Base-by-base conservation (phyloP, 2,329 filamentous ascomycete genomes). In the Penicillium polonicum region DNA sequence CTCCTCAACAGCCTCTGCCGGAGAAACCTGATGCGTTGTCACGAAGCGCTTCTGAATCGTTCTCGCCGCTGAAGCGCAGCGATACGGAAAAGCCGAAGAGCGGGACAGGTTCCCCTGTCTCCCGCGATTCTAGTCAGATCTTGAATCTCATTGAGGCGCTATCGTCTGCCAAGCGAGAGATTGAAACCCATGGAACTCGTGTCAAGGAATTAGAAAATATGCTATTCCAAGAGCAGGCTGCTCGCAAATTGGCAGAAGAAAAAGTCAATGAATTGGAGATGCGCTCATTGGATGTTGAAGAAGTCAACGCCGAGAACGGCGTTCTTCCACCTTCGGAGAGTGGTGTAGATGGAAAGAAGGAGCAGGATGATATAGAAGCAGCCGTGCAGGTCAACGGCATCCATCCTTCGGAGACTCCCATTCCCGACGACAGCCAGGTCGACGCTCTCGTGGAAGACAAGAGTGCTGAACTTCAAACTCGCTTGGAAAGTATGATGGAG, bases 1-100 rank as follows among this genome's bases (percentile, higher is more conserved):
- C 93, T 27, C 93, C 93, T 29, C 92, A 96, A 66, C 92, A 96
- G 66, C 93, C 93, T 15, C 80, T 97, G 6, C 93, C 93, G 1
- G 92, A 97, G 71, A 97, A 97, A 73, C 93, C 93, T 0, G 91
- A 96, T 74, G 85, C 83, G 17, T 66, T 66, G 27, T 67, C 70
- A 17, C 73, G 80, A 75, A 57, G 81, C 77, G 67, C 76, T 72
- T 43, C 78, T 19, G 72, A 79, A 19, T 76, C 77, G 2, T 69
- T 73, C 29, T 71, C 74, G 23, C 85, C 90, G 0, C 75, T 96
- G 31, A 92, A 90, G 70, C 85, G 92, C 55, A 83, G 82, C 5
- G 86, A 90, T 27, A 92, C 89, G 0, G 91, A 96, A 63, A 86
- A 88, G 56, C 83, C 88, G 9, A 90, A 88, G 70, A 78, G 82